A percentile compares a stretch with the other conserved stretches of the same genome.
Evolutionary conservation across 345 rosid genomes (phyloP).

Genomic region (Noccaea bulbosa): DNA sequence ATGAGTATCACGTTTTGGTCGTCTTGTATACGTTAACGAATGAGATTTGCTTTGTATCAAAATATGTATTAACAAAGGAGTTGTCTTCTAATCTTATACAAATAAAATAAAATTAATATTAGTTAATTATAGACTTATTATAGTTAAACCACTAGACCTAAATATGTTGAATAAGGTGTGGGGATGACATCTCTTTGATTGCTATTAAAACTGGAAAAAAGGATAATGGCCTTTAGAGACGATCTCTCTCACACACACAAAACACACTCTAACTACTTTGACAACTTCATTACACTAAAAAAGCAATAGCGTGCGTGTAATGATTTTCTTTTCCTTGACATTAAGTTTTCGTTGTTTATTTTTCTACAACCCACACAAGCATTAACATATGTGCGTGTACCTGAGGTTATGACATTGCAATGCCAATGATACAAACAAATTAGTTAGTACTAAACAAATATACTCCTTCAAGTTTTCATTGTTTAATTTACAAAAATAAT

Average conservation of each 20-base stretch:
- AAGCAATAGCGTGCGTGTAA: conserved; percentile 31
- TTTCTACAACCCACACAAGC: neutral
- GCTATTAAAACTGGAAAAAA: conserved; percentile 30
- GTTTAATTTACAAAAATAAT: no score
- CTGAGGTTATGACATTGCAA: no score
- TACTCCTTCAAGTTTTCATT: no score
- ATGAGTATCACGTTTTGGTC: no score
- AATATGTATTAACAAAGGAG: no score
- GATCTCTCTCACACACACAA: conserved; percentile 34
- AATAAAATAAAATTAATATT: no score
- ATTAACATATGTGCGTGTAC: no score
- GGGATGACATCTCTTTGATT: conserved; percentile 36
- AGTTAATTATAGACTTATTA: neutral
- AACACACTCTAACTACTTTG: conserved; percentile 45
- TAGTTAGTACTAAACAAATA: no score
- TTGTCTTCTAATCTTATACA: no score
- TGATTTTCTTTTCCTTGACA: conserved; percentile 27
- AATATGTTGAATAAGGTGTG: conserved; percentile 35
- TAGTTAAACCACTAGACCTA: conserved; percentile 14
- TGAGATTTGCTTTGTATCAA: neutral
- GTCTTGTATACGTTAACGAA: conserved; percentile 3
- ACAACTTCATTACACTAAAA: conserved; percentile 47
- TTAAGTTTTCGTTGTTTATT: conserved; percentile 21
- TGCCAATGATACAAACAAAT: no score
- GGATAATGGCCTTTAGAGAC: conserved; percentile 21